phyloP scores from a whole-genome alignment of 1,284 basidiomycete species.

The Malassezia slooffiae region DNA sequence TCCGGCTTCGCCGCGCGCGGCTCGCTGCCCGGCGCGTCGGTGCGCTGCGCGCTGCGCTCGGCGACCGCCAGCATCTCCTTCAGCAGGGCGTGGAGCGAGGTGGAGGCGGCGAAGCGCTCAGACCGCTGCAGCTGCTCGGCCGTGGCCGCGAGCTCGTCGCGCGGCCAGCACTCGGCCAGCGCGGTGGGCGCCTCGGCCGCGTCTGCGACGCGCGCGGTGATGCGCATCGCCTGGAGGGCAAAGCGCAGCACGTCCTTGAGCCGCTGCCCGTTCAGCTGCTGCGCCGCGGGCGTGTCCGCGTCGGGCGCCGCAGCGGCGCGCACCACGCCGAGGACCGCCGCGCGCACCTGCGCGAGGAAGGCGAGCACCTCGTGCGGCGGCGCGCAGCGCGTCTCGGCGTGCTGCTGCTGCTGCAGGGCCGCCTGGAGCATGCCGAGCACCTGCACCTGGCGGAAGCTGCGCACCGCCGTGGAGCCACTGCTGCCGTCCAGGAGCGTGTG shows the following conservation, averaged over 20 bases:
- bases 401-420: slow-evolving; percentile 53
- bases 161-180: slow-evolving; percentile 42
- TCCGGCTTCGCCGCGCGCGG: slow-evolving; percentile 15
- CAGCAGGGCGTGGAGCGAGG: slow-evolving; percentile 51
- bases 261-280: slow-evolving; percentile 59
- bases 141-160: slow-evolving; percentile 31
- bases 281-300: slow-evolving; percentile 33
- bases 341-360: slow-evolving; percentile 54
- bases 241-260: slow-evolving; percentile 71
- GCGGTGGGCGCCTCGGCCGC: not conserved
- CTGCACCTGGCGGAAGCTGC: slow-evolving; percentile 50
- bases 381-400: slow-evolving; percentile 37
- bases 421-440: slow-evolving; percentile 62
- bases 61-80: slow-evolving; percentile 50
- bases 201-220: slow-evolving; percentile 52
- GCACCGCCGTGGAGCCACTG: slow-evolving; percentile 17
- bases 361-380: slow-evolving; percentile 48
- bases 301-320: slow-evolving; percentile 52
- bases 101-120: slow-evolving; percentile 28
- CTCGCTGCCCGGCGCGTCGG: not conserved
- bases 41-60: too few relatives aligned
- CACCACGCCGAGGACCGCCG: slow-evolving; percentile 53
- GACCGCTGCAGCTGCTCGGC: slow-evolving; percentile 17
- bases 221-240: slow-evolving; percentile 58
- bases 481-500: slow-evolving; percentile 54